Base-by-base conservation (phyloP, 164 flowering plant species). In the Vitis labrusca region DNA sequence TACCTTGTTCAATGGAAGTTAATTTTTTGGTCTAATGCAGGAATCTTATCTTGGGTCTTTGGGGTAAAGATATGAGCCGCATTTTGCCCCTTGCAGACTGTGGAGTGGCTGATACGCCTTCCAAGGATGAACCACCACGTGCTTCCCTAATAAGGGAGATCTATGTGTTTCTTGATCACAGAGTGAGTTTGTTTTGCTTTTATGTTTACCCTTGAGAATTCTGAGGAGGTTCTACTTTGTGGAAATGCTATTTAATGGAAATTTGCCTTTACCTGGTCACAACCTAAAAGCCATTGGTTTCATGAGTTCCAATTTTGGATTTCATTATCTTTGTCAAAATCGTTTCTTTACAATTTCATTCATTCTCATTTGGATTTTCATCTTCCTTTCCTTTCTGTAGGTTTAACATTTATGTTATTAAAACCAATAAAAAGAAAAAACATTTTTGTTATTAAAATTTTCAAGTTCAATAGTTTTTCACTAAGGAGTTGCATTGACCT, bases 41-140 rank as follows among this genome's bases (percentile, higher is more conserved):
- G 89, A 96, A 96, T 78, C 74, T 78, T 69, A 90, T 96, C 66
- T 77, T 96, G 69, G 81, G 86, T 69, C 91, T 91, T 66, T 96
- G 99, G 99, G 85, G 83, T 71, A 91, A 86, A 81, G 94, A 96
- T 81, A 82, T 87, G 63, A 84, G 83, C 75, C 91, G 87, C 14
- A 82, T 96, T 71, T 83, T 96, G 78, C 92, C 85, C 66, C 88
- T 91, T 52, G 54, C 83, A 30, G 97, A 91, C 56, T 96, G 98
- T 82, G 99, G 98, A 32, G 85, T 88, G 37, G 66, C 81, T 58
- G 86, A 82, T 55, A 76, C 55, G 62, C 82, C 87, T 68, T 68
- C 74, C 8, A 76, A 81, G 48, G 79, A 82, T 81, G 97, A 90
- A 74, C 65, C 80, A 12, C 80, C 84, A 27, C 82, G 84, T 44